Percentiles rank a stretch among this genome's conserved stretches.
phyloP scores from a whole-genome alignment of 176 grass and related monocot genomes.

The Aegilops sharonensis region DNA sequence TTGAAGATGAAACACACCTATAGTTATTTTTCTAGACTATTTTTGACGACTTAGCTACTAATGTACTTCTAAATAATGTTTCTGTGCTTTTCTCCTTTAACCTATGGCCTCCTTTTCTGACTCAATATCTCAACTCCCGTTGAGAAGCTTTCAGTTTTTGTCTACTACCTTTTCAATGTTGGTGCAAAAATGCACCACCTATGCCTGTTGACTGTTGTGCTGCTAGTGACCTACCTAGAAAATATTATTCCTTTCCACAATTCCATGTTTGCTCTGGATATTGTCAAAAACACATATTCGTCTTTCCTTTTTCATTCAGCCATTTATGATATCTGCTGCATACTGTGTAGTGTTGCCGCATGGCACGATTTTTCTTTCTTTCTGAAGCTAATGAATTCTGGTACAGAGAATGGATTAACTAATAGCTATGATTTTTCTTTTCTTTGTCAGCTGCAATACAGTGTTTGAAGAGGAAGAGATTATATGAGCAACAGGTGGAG shows the following conservation, averaged over 20 bases:
- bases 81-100: not conserved
- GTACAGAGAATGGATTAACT: not conserved
- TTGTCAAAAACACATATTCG: not conserved
- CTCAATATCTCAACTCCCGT: not conserved
- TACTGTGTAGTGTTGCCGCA: slow-evolving; percentile 1
- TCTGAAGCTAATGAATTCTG: slow-evolving; percentile 17
- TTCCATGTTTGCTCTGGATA: not conserved
- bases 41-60: not conserved
- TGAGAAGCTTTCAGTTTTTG: not conserved
- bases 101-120: not conserved
- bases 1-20: too few relatives aligned
- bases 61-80: not conserved
- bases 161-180: not conserved
- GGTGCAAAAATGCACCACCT: not conserved
- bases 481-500: slow-evolving; percentile 97
- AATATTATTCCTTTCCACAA: not conserved
- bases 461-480: slow-evolving; percentile 94
- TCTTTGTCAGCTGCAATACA: slow-evolving; percentile 80
- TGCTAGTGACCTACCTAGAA: not conserved
- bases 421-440: slow-evolving; percentile 16
- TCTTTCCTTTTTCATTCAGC: not conserved
- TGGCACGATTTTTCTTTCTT: not conserved
- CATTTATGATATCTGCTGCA: not conserved
- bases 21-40: not conserved
- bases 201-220: not conserved